Percentiles rank a stretch among this genome's conserved stretches.
Conservation (phyloP, 371 early-diverging fungal species). For the Batkoa obscura region DNA sequence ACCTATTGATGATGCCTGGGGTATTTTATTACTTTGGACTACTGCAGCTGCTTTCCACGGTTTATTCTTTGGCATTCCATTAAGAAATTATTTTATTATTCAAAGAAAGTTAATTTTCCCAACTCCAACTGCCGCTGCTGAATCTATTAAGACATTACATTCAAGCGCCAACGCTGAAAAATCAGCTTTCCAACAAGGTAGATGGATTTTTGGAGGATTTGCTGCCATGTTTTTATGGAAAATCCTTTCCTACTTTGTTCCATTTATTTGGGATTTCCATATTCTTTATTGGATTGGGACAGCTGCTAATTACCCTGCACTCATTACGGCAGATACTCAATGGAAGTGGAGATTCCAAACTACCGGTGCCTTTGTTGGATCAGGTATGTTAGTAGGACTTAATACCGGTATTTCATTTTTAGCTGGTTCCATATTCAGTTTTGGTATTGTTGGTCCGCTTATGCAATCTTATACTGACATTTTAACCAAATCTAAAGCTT, state of each 20-base stretch:
- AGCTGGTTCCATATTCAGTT: not conserved
- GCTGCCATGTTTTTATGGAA: constrained; percentile 20
- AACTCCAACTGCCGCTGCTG: constrained; percentile 45
- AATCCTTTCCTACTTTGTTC: constrained; percentile 31
- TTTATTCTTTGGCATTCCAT: constrained; percentile 52
- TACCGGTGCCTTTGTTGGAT: constrained; percentile 45
- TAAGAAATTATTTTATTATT: constrained; percentile 45
- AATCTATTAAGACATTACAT: constrained; percentile 41
- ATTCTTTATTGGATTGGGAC: constrained; percentile 33
- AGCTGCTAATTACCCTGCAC: constrained; percentile 16
- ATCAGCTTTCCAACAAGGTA: constrained; percentile 18
- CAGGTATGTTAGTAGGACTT: constrained; percentile 42
- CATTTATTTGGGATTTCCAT: constrained; percentile 32
- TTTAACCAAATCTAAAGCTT: not conserved
- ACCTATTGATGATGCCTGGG: constrained; percentile 20
- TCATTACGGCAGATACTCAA: constrained; percentile 25
- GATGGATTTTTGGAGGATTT: constrained; percentile 27
- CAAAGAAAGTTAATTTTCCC: constrained; percentile 50
- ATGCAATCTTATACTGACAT: not conserved
- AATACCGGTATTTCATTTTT: constrained; percentile 17
- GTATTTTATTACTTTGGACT: constrained; percentile 29
- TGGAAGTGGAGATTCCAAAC: constrained; percentile 37
- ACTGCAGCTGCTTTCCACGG: constrained; percentile 45
- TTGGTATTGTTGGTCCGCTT: not conserved
- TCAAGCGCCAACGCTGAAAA: constrained; percentile 20